Conservation (phyloP, 306 rosid genomes). For the Glycine tomentella region DNA sequence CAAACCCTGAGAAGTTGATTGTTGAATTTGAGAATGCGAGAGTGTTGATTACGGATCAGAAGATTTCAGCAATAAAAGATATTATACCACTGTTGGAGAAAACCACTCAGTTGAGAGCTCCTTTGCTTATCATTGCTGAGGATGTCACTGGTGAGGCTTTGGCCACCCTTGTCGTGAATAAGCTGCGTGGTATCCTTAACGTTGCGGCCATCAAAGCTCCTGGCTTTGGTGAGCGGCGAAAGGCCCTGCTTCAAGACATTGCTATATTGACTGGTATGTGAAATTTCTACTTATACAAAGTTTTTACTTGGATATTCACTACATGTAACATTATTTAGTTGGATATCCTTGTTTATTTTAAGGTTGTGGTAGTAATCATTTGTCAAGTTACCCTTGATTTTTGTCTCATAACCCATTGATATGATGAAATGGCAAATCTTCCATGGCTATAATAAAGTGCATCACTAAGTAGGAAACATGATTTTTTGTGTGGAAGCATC, state of each 20-base stretch:
- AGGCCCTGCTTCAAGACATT: conserved; percentile 94
- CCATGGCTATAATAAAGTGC: neutral
- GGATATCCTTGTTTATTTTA: neutral
- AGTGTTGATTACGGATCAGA: conserved; percentile 92
- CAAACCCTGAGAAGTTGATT: conserved; percentile 84
- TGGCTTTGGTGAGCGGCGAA: conserved; percentile 89
- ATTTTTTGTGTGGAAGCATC: neutral
- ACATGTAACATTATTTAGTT: neutral
- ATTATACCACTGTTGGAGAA: conserved; percentile 94
- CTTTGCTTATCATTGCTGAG: conserved; percentile 87
- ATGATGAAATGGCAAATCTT: conserved; percentile 9
- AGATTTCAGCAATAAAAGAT: conserved; percentile 93
- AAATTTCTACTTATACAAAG: neutral
- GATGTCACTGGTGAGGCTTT: conserved; percentile 97
- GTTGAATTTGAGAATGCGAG: conserved; percentile 96
- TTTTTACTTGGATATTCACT: conserved; percentile 14
- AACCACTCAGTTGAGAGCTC: conserved; percentile 96
- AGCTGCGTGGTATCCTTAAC: conserved; percentile 90
- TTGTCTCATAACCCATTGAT: neutral
- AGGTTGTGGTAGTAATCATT: neutral
- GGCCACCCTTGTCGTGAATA: conserved; percentile 99
- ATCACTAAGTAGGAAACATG: neutral
- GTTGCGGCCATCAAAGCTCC: conserved; percentile 99
- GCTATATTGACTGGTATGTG: conserved; percentile 91
- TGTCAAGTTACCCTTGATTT: neutral